Percentiles rank a stretch among this genome's conserved stretches.
These are phyloP conservation scores for Nidularia pulvinata DNA, from an alignment of 768 basidiomycete species.

Conservation along the genomic window DNA sequence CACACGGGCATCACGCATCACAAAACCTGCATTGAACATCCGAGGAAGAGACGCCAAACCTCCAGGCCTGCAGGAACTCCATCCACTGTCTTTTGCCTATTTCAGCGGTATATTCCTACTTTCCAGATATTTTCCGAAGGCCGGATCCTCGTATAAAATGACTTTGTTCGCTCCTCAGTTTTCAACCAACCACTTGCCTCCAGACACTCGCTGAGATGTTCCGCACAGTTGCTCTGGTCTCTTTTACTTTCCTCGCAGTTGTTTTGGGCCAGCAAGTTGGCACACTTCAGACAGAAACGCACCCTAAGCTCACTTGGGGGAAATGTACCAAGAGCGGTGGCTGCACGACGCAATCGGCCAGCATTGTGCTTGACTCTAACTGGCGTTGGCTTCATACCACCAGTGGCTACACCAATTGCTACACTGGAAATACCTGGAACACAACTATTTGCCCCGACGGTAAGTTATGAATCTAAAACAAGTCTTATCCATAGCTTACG, in stretches of 20 bases:
- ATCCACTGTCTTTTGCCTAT: neutral
- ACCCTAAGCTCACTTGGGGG: slow-evolving; percentile 38
- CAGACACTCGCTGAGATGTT: neutral
- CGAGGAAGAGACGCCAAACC: too few relatives aligned
- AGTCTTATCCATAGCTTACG: too few relatives aligned
- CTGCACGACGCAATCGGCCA: slow-evolving; percentile 23
- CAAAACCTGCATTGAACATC: too few relatives aligned
- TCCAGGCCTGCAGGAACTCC: too few relatives aligned
- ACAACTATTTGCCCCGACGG: slow-evolving; percentile 44
- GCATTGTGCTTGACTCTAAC: slow-evolving; percentile 45
- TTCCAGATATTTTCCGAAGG: neutral
- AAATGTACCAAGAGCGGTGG: slow-evolving; percentile 33
- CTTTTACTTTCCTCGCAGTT: slow-evolving; percentile 24
- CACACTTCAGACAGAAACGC: slow-evolving; percentile 39
- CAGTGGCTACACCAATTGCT: slow-evolving; percentile 36
- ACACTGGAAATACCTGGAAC: slow-evolving; percentile 56
- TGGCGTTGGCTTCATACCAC: slow-evolving; percentile 47
- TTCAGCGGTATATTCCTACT: neutral
- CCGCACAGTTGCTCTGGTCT: slow-evolving; percentile 14
- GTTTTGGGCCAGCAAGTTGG: slow-evolving; percentile 45
- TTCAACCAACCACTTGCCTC: neutral
- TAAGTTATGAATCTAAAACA: neutral
- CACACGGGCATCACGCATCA: too few relatives aligned
- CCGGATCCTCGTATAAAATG: neutral
- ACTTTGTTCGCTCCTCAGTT: neutral